phyloP scores from a whole-genome alignment of 2,329 filamentous ascomycete genomes.

The Fusarium sp. region DNA sequence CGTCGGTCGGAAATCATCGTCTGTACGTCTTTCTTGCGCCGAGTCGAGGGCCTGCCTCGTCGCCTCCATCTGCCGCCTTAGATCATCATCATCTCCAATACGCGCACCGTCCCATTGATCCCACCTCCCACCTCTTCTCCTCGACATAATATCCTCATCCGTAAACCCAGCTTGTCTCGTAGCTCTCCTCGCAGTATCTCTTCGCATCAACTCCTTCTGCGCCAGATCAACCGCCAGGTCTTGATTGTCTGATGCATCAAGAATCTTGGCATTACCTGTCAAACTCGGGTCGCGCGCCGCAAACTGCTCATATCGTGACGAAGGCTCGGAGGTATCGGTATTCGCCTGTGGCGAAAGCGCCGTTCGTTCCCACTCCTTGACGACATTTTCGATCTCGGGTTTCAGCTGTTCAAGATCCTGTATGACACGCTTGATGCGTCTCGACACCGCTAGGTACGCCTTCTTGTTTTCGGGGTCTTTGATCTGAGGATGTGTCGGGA shows the following conservation, averaged over 20 bases:
- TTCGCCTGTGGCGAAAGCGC: conserved; percentile 52
- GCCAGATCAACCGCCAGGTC: conserved; percentile 83
- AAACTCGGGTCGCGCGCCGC: conserved; percentile 71
- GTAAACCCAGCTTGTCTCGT: conserved; percentile 68
- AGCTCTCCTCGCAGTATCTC: conserved; percentile 70
- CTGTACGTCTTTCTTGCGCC: conserved; percentile 41
- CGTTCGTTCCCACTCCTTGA: conserved; percentile 74
- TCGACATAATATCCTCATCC: conserved; percentile 66
- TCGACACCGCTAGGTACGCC: conserved; percentile 65
- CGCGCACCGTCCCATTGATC: conserved; percentile 52
- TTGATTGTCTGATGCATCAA: conserved; percentile 77
- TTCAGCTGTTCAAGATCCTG: conserved; percentile 81
- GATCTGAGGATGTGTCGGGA: conserved; percentile 81
- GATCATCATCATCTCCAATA: conserved; percentile 54
- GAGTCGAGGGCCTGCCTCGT: conserved; percentile 60
- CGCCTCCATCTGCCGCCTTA: conserved; percentile 64
- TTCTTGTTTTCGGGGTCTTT: conserved; percentile 73
- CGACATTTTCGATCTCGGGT: conserved; percentile 77
- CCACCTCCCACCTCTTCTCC: conserved; percentile 60
- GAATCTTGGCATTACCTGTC: conserved; percentile 65
- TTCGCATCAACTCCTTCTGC: conserved; percentile 74
- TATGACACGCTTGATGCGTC: conserved; percentile 68
- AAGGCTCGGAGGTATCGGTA: conserved; percentile 31
- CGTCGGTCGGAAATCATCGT: conserved; percentile 43
- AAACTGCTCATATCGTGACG: conserved; percentile 57